These are phyloP conservation scores for Claviceps digitariae DNA, from an alignment of 2,329 filamentous ascomycete genomes.

Conservation along the genomic window DNA sequence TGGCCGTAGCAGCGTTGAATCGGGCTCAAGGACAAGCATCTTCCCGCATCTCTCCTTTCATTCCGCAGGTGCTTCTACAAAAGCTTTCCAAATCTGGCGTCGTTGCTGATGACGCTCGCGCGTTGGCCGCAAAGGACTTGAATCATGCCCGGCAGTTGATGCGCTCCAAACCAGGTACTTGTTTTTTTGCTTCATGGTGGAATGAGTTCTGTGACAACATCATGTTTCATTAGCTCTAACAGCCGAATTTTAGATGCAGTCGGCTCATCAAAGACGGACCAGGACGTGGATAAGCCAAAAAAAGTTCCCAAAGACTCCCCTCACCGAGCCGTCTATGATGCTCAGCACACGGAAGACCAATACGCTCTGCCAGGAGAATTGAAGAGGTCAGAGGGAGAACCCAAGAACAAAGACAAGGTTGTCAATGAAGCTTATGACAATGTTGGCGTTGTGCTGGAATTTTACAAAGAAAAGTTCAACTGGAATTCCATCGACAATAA, in stretches of 20 bases:
- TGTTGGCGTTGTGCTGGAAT: constrained; percentile 32
- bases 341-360: constrained; percentile 24
- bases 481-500: constrained; percentile 40
- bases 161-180: constrained; percentile 9
- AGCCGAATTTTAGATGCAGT: background rate
- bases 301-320: constrained; percentile 14
- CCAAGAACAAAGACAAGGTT: constrained; percentile 24
- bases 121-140: constrained; percentile 24
- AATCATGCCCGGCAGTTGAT: constrained; percentile 23
- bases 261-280: background rate
- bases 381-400: constrained; percentile 29
- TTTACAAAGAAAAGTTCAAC: constrained; percentile 34
- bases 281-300: constrained; percentile 3
- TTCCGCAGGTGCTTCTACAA: constrained; percentile 26
- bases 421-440: constrained; percentile 38
- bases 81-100: constrained; percentile 23
- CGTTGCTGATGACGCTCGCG: constrained; percentile 25
- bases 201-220: background rate
- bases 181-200: background rate
- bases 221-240: background rate
- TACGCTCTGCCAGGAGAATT: constrained; percentile 27
- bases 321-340: constrained; percentile 32
- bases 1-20: constrained; percentile 17
- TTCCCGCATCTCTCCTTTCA: constrained; percentile 16
- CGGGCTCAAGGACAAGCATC: constrained; percentile 13